Evolutionary conservation across 192 early-diverging fungal genomes (phyloP), one percentile per base, ranked within the genome.

Genomic region (Backusella psychrophila): DNA sequence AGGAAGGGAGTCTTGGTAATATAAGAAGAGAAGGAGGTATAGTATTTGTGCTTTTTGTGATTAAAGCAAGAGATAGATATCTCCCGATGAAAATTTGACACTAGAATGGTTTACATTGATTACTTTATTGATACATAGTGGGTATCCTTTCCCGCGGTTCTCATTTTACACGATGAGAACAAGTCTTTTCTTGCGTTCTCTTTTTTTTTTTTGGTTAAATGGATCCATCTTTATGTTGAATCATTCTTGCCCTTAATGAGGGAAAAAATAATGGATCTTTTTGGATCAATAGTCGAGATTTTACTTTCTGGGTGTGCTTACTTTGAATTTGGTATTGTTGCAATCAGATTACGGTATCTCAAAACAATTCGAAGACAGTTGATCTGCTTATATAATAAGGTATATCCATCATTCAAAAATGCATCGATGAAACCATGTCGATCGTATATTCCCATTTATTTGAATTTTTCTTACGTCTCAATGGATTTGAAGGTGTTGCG

Each of bases 241-340:
- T 15, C 5, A 53, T n/a, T 19, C 17, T 49, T 26, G 3, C 0
- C 23, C 3, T 59, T 26, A 59, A 26, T 4, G 0, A 59, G 19
- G 19, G 8, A 1, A 59, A 26, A 59, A 26, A 1, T 29, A 39
- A 39, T 39, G 52, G 8, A 59, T 59, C 7, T 29, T 29, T 63
- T 63, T 59, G 53, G 21, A 59, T 59, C 53, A 12, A 59, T 3
- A 59, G 1, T 26, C 21, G 23, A 26, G 23, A 23, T 9, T 7
- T 52, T n/a, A 44, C 11, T 41, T 44, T 17, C 42, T 44, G 7
- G 15, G 52, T 26, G 33, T 33, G 33, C 53, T 56, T 56, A 21
- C 53, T 56, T 56, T 56, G 21, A 56, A 56, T 56, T 56, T 56
- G 53, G 53, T 63, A 23, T 63, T 63, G 56, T 63, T 63, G 56